Evolutionary conservation across 2,329 filamentous ascomycete species (phyloP), one percentile per base, ranked within the genome.

Genomic region (Pestalotiopsis sp.): DNA sequence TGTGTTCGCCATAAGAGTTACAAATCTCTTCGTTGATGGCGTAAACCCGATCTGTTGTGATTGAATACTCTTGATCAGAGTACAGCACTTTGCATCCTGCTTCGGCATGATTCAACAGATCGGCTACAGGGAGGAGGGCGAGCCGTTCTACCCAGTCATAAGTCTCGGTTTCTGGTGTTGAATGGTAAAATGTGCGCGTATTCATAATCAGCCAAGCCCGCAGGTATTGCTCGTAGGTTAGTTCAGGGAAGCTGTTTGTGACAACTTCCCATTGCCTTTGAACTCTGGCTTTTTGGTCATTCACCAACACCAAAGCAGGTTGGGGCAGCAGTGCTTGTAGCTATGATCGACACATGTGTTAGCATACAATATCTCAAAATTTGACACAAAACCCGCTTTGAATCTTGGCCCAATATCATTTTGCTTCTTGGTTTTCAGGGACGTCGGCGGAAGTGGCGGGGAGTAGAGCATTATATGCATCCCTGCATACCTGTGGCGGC

Each of bases 201-300:
- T 89, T 89, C 17, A 89, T 84, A 68, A 90, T 84, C 25, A 89
- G 80, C 89, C 89, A 91, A 73, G 84, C 82, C 75, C 90, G 89
- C 4, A 80, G 80, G 71, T 85, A 90, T 14, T 66, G 40, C 6
- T 68, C 63, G 56, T 20, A 62, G 56, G 56, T 66, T 17, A 66
- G 1, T 4, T 23, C 17, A 11, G 67, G 63, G 23, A 68, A 68
- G 7, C 27, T 45, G 27, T 62, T 27, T 11, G 57, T 4, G n/a
- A 66, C 64, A 12, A 27, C 23, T 7, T 40, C 20, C 67, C 67
- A 64, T n/a, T 68, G 57, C 4, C 23, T 7, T 23, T 63, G 25
- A 36, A 68, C 31, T 23, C 61, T 7, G 80, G 72, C 75, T 81
- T 81, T 11, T 31, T 68, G 63, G 13, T 57, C 27, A 1, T 62